Evolutionary conservation across 2,329 filamentous ascomycete species (phyloP).

Genomic region (Alternaria sp.): DNA sequence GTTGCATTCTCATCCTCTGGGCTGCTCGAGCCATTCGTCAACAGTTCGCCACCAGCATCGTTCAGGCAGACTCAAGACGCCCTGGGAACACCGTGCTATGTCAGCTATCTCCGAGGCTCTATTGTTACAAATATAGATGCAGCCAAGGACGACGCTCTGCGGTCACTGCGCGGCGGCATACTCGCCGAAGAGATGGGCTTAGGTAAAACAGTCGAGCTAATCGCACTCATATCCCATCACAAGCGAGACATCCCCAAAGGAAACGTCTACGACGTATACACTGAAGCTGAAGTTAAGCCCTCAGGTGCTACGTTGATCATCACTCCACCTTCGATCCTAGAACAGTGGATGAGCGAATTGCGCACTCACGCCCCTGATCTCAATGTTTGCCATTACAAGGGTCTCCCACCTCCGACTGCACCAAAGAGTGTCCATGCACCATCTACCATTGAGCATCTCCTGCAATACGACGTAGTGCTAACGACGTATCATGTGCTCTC

Average conservation of each 20-base stretch:
- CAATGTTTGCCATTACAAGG: constrained; percentile 63
- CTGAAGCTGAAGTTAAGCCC: constrained; percentile 54
- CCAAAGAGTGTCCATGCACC: constrained; percentile 43
- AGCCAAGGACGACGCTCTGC: constrained; percentile 49
- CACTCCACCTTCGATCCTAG: constrained; percentile 65
- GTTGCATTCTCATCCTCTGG: constrained; percentile 53
- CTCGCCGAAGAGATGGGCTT: constrained; percentile 84
- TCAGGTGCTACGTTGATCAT: constrained; percentile 68
- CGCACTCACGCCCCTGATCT: constrained; percentile 62
- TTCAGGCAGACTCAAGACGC: constrained; percentile 57
- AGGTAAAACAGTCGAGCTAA: constrained; percentile 79
- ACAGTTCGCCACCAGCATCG: constrained; percentile 48
- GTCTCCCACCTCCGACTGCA: constrained; percentile 48
- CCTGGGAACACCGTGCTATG: constrained; percentile 56
- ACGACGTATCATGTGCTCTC: constrained; percentile 75
- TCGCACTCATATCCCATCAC: constrained; percentile 73
- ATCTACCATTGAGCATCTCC: constrained; percentile 56
- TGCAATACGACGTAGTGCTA: constrained; percentile 63
- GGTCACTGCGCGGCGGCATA: constrained; percentile 65
- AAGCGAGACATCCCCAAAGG: constrained; percentile 43
- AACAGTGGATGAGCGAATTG: constrained; percentile 70
- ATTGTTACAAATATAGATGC: constrained; percentile 58
- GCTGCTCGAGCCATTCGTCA: constrained; percentile 14
- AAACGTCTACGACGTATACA: constrained; percentile 49
- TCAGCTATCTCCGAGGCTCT: constrained; percentile 69